Base-by-base conservation (phyloP, 768 basidiomycete species). In the Boletus patriciae region DNA sequence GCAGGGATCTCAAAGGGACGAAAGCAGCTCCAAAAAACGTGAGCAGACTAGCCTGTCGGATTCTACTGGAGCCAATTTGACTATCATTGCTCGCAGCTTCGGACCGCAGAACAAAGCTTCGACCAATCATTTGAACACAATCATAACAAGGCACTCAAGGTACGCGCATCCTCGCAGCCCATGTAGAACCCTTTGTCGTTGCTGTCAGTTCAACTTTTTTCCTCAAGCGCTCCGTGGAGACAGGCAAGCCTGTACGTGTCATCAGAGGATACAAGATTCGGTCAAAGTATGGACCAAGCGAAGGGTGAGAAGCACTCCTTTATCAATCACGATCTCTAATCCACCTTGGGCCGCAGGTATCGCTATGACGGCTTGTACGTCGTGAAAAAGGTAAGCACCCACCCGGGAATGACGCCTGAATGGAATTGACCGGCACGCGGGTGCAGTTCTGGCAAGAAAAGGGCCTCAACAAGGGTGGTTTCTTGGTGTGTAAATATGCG, bases 361-460 rank as follows among this genome's bases (percentile, higher is more conserved):
- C 85, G 93, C 10, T 97, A 97, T 66, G 94, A 96, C 63, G 94
- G 94, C 2, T 77, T 97, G 12, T 97, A 96, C 67, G 74, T 66
- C 2, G 88, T 93, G 16, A 88, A 88, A 71, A 85, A 85, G 77
- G 90, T 83, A 58, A 47, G 74, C 42, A 29, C 31, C 9, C 3
- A 11, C 21, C 21, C 8, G 1, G 0, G 5, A 19, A 47, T 18
- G 33, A 34, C n/a, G 18, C 40, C 1, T 11, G 7, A 38, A 34
- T 4, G 13, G 23, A 18, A n/a, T 38, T 29, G 19, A 42, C 44
- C 15, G 49, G 33, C 18, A 11, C 4, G 23, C 52, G 18, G 10
- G 8, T 36, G 8, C 60, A 90, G 85, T 86, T 84, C 5, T 92
- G 89, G 90, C 80, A 80, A 70, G 90, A 87, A 60, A 76, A 74